These are phyloP conservation scores for Microascus cirrosus DNA, from an alignment of 2,329 filamentous ascomycete species.

Conservation along the genomic window DNA sequence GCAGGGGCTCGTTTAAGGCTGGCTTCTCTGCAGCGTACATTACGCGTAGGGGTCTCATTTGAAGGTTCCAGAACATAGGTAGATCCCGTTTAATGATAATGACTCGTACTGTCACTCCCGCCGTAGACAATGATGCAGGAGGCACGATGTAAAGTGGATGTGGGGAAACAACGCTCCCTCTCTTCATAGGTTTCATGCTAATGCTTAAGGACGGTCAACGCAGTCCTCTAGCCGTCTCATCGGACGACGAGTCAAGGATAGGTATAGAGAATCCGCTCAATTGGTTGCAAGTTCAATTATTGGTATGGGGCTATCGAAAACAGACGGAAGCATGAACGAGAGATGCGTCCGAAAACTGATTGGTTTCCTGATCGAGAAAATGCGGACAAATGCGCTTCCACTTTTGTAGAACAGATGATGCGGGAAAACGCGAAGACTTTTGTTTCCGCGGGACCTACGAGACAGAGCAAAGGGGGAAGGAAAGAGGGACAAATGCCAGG, in stretches of 20 bases:
- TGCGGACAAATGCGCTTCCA: background rate
- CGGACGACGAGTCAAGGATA: background rate
- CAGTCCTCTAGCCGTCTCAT: background rate
- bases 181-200: background rate
- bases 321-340: background rate
- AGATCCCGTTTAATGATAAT: background rate
- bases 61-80: background rate
- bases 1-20: background rate
- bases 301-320: background rate
- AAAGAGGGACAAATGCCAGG: background rate
- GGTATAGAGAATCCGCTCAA: background rate
- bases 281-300: background rate
- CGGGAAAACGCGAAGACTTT: background rate
- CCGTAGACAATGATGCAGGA: background rate
- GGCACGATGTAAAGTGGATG: background rate
- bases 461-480: background rate
- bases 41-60: background rate
- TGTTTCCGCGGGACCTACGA: background rate
- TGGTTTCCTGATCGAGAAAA: background rate
- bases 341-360: background rate
- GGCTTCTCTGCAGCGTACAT: background rate
- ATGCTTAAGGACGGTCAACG: background rate
- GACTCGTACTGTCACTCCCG: background rate
- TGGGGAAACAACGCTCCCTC: background rate
- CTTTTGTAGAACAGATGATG: background rate